Percentiles rank a stretch among this genome's conserved stretches.
phyloP scores from a whole-genome alignment of 768 basidiomycete species.

The Collybia nuda region DNA sequence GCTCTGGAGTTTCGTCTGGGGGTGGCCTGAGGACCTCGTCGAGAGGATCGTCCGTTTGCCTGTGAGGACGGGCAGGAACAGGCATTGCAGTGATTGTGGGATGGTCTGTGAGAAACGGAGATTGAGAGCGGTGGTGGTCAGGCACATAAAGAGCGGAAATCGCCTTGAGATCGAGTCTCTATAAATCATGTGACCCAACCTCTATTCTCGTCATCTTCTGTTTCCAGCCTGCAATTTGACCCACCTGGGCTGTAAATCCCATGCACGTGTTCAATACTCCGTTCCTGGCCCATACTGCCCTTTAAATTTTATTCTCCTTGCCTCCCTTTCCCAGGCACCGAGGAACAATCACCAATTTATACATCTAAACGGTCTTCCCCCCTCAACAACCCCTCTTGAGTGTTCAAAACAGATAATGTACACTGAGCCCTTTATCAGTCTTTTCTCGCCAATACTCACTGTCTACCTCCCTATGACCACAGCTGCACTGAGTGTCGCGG shows the following conservation, averaged over 20 bases:
- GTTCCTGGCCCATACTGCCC: conserved; percentile 5
- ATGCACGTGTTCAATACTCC: neutral
- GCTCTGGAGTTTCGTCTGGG: conserved; percentile 59
- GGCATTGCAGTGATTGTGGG: conserved; percentile 6
- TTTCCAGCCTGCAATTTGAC: neutral
- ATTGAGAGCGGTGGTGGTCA: conserved; percentile 17
- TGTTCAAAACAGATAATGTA: too few species aligned
- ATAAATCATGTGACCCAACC: conserved; percentile 7
- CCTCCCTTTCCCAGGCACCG: conserved; percentile 23
- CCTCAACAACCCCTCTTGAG: neutral
- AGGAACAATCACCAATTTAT: conserved; percentile 26
- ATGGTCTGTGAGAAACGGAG: conserved; percentile 17
- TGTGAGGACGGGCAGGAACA: conserved; percentile 14
- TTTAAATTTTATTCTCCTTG: conserved; percentile 18
- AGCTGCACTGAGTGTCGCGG: neutral
- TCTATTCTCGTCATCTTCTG: neutral
- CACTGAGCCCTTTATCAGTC: too few species aligned
- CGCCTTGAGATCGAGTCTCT: conserved; percentile 7
- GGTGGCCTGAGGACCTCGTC: conserved; percentile 67
- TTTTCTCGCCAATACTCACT: neutral
- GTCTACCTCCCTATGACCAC: neutral
- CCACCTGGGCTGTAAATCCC: conserved; percentile 6
- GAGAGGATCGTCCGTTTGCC: conserved; percentile 56
- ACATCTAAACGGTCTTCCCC: neutral
- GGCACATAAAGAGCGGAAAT: conserved; percentile 15